Percentiles rank a stretch among this genome's conserved stretches.
Evolutionary conservation across 805 yeast species (phyloP).

Genomic region (Candida dendrica): DNA sequence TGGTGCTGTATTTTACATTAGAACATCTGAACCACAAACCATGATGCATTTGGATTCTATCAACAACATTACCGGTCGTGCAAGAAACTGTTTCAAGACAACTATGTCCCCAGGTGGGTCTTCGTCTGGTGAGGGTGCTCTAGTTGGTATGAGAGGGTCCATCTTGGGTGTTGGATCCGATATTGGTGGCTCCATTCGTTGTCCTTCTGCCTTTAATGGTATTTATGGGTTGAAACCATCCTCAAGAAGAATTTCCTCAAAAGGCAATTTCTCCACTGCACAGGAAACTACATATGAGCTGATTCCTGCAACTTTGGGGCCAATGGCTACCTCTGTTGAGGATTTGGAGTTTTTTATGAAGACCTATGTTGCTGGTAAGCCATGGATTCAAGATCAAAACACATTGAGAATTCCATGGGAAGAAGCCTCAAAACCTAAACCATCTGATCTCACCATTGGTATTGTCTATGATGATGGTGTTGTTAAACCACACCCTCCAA

Average conservation of each 20-base stretch:
- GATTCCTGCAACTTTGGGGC: conserved; percentile 61
- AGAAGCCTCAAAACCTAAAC: conserved; percentile 24
- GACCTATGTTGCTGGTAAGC: conserved; percentile 37
- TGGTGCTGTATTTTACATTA: conserved; percentile 50
- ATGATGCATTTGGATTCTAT: conserved; percentile 63
- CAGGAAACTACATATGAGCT: conserved; percentile 35
- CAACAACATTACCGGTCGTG: conserved; percentile 52
- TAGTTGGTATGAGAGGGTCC: conserved; percentile 52
- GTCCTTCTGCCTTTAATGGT: conserved; percentile 62
- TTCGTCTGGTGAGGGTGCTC: conserved; percentile 67
- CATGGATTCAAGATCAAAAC: conserved; percentile 45
- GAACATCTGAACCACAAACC: conserved; percentile 65
- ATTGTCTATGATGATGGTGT: conserved; percentile 58
- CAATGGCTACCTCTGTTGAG: conserved; percentile 55
- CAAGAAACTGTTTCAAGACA: conserved; percentile 52
- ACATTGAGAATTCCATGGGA: conserved; percentile 33
- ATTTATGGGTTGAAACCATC: conserved; percentile 57
- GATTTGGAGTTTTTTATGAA: conserved; percentile 69
- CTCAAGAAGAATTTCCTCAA: conserved; percentile 41
- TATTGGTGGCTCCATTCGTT: conserved; percentile 66
- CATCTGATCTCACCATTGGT: conserved; percentile 47
- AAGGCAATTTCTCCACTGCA: conserved; percentile 9
- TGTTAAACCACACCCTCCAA: conserved; percentile 66
- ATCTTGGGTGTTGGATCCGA: conserved; percentile 63
- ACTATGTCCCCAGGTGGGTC: conserved; percentile 61